A percentile compares a stretch with the other conserved stretches of the same genome.
Conservation (phyloP, 1,284 basidiomycete species). For the Pterulicium gracile region DNA sequence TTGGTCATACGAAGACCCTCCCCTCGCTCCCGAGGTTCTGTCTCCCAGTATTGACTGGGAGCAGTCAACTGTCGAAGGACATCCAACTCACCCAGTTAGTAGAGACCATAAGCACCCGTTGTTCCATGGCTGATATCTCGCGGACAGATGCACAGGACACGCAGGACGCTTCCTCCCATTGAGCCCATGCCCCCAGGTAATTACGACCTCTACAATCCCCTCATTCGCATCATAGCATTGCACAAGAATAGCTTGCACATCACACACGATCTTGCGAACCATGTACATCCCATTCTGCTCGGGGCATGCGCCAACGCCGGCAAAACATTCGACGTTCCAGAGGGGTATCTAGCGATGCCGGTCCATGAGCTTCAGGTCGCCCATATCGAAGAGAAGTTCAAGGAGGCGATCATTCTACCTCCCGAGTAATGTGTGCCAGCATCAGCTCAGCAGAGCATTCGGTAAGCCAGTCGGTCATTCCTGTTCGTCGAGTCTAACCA, state of each 20-base stretch:
- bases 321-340: conserved; percentile 19
- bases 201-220: conserved; percentile 35
- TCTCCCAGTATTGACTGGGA: conserved; percentile 42
- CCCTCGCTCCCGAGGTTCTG: conserved; percentile 25
- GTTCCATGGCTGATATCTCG: background rate
- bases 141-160: conserved; percentile 40
- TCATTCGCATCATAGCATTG: conserved; percentile 31
- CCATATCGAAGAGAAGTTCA: conserved; percentile 36
- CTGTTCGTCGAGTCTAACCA: background rate
- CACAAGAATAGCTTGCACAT: conserved; percentile 28
- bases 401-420: conserved; percentile 29
- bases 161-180: conserved; percentile 35
- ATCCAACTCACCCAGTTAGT: conserved; percentile 41
- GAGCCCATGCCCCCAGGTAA: conserved; percentile 28
- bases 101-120: background rate
- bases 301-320: conserved; percentile 24
- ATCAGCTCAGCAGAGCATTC: conserved; percentile 38
- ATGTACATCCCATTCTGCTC: conserved; percentile 25
- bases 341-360: conserved; percentile 29
- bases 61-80: conserved; percentile 43
- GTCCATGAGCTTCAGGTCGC: conserved; percentile 39
- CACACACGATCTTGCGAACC: conserved; percentile 34
- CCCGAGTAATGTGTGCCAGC: conserved; percentile 28
- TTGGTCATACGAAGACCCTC: conserved; percentile 35
- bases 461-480: conserved; percentile 18